These are phyloP conservation scores for Backusella luteola DNA, from an alignment of 192 early-diverging fungal genomes.

Conservation along the genomic window DNA sequence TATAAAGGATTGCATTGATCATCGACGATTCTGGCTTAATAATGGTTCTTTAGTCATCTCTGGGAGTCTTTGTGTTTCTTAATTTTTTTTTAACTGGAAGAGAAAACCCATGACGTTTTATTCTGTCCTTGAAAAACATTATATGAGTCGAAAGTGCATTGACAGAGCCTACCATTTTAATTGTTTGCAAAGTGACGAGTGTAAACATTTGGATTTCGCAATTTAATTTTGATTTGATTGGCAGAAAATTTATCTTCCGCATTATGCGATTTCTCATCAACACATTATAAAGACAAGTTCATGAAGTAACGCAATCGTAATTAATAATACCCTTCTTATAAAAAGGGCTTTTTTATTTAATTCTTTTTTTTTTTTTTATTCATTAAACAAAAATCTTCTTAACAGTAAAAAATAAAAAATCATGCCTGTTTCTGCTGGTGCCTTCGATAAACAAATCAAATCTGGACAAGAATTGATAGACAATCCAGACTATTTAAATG, in stretches of 20 bases:
- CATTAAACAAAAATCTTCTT: background rate
- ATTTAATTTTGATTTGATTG: constrained; percentile 28
- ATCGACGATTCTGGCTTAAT: background rate
- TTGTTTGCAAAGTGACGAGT: constrained; percentile 14
- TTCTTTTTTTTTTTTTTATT: background rate
- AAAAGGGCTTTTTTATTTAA: background rate
- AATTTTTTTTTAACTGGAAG: too few species aligned
- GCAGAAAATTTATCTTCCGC: constrained; percentile 20
- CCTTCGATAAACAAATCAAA: background rate
- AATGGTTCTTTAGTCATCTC: background rate
- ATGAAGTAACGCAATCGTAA: background rate
- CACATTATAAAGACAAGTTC: background rate
- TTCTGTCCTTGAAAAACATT: background rate
- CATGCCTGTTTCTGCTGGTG: constrained; percentile 32
- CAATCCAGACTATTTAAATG: constrained; percentile 60
- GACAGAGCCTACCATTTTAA: background rate
- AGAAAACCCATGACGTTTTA: background rate
- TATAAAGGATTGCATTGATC: background rate
- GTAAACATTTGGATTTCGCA: constrained; percentile 18
- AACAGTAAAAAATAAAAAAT: background rate
- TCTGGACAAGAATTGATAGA: constrained; percentile 36
- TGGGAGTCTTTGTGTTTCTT: too few species aligned
- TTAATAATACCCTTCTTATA: background rate
- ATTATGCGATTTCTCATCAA: constrained; percentile 19
- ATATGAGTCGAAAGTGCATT: background rate